Conservation (phyloP, 306 rosid species). For the Rosa lucieae region DNA sequence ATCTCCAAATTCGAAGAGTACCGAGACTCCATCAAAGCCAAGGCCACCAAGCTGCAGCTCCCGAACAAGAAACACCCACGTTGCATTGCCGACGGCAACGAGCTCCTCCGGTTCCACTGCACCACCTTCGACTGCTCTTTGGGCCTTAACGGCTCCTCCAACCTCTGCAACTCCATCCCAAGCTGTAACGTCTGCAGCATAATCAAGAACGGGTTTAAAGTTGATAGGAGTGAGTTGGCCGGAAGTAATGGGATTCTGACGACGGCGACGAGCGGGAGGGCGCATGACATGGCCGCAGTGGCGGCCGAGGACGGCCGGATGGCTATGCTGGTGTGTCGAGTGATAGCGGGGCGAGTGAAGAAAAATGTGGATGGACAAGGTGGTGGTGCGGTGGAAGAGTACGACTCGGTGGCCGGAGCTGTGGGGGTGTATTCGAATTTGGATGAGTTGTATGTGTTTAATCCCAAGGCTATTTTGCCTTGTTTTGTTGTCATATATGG, state of each 20-base stretch:
- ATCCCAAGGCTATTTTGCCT: slow-evolving; percentile 85
- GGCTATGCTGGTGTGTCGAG: slow-evolving; percentile 97
- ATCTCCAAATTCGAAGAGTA: slow-evolving; percentile 78
- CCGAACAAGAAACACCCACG: slow-evolving; percentile 72
- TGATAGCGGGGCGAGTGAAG: slow-evolving; percentile 97
- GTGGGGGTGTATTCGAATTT: slow-evolving; percentile 82
- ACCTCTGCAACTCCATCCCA: slow-evolving; percentile 72
- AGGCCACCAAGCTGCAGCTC: slow-evolving; percentile 63
- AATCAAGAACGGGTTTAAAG: slow-evolving; percentile 70
- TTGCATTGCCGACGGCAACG: slow-evolving; percentile 95
- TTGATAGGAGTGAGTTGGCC: slow-evolving; percentile 4
- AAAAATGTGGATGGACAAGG: slow-evolving; percentile 47
- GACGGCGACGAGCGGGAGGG: slow-evolving; percentile 88
- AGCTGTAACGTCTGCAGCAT: slow-evolving; percentile 72
- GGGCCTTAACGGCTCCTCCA: slow-evolving; percentile 83
- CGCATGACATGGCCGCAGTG: slow-evolving; percentile 63
- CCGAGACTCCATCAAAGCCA: slow-evolving; percentile 79
- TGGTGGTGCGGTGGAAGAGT: slow-evolving; percentile 60
- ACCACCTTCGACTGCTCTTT: slow-evolving; percentile 74
- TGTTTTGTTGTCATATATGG: slow-evolving; percentile 94
- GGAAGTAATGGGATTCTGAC: slow-evolving; percentile 63
- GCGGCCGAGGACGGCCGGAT: slow-evolving; percentile 32
- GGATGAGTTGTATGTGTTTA: slow-evolving; percentile 83
- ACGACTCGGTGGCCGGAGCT: slow-evolving; percentile 72
- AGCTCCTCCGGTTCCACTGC: slow-evolving; percentile 87